These are phyloP conservation scores for Lentithecium fluviatile DNA, from an alignment of 495 filamentous ascomycete species.

Conservation along the genomic window DNA sequence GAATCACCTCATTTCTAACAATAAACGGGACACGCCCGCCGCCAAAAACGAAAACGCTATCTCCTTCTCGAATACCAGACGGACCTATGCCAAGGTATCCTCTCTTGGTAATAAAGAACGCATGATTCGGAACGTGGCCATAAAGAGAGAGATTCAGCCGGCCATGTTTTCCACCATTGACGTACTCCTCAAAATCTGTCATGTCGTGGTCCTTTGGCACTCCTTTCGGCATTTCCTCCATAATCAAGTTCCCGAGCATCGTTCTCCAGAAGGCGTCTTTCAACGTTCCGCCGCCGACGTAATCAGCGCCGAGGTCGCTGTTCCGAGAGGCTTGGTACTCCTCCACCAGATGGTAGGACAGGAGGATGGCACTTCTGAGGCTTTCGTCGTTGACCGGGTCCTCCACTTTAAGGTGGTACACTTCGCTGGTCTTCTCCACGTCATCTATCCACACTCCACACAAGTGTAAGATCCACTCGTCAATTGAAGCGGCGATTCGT, in stretches of 20 bases:
- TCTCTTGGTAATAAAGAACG: not conserved
- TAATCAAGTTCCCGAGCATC: not conserved
- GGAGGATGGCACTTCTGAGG: too few relatives aligned
- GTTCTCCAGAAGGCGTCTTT: not conserved
- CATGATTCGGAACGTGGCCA: not conserved
- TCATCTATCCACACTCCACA: too few relatives aligned
- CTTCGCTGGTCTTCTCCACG: too few relatives aligned
- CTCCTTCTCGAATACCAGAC: not conserved
- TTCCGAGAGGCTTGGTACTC: too few relatives aligned
- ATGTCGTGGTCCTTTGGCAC: not conserved
- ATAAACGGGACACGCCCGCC: not conserved
- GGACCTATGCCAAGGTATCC: not conserved
- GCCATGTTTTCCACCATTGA: not conserved
- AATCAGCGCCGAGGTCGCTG: not conserved
- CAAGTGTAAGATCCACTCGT: not conserved
- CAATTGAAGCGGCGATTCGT: not conserved
- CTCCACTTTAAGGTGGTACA: too few relatives aligned
- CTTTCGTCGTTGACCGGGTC: too few relatives aligned
- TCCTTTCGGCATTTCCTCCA: not conserved
- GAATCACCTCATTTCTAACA: too few relatives aligned
- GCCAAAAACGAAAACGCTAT: not conserved
- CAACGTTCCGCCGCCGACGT: not conserved
- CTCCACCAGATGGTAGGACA: not conserved
- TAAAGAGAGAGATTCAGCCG: not conserved
- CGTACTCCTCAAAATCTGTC: not conserved